phyloP scores from a whole-genome alignment of 1,284 basidiomycete genomes.

The Ceratobasidium sp. region DNA sequence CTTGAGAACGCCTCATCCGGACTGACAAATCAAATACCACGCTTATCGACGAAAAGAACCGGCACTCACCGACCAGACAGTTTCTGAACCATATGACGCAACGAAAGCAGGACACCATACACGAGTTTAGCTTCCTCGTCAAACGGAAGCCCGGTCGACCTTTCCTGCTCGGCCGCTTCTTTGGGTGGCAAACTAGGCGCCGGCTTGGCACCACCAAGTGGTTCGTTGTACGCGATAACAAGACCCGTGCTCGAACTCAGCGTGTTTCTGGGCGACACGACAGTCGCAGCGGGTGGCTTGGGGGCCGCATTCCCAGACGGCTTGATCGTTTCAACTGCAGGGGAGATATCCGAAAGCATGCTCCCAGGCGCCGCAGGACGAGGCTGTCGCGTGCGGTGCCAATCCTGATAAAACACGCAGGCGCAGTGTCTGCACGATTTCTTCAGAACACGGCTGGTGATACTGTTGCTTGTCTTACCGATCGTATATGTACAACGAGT shows the following conservation, averaged over 20 bases:
- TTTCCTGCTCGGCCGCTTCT: conserved; percentile 53
- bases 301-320: conserved; percentile 47
- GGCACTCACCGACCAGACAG: conserved; percentile 75
- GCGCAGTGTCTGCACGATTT: conserved; percentile 73
- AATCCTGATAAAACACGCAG: conserved; percentile 93
- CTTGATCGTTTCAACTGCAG: conserved; percentile 60
- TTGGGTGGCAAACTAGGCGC: conserved; percentile 50
- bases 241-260: conserved; percentile 67
- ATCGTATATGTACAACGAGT: conserved; percentile 89
- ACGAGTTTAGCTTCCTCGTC: conserved; percentile 98
- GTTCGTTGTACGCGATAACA: conserved; percentile 69
- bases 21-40: conserved; percentile 36
- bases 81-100: conserved; percentile 95
- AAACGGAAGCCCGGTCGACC: conserved; percentile 70
- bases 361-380: conserved; percentile 72
- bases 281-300: conserved; percentile 51
- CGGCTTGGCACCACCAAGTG: conserved; percentile 49
- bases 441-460: neutral
- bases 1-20: conserved; percentile 91
- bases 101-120: conserved; percentile 91
- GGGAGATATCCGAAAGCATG: conserved; percentile 76
- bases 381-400: conserved; percentile 80
- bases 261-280: conserved; percentile 63
- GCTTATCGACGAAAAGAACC: neutral
- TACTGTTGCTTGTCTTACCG: conserved; percentile 58